A percentile compares a stretch with the other conserved stretches of the same genome.
These are phyloP conservation scores for Verticillium nubilum DNA, from an alignment of 2,329 filamentous ascomycete species.

Conservation along the genomic window DNA sequence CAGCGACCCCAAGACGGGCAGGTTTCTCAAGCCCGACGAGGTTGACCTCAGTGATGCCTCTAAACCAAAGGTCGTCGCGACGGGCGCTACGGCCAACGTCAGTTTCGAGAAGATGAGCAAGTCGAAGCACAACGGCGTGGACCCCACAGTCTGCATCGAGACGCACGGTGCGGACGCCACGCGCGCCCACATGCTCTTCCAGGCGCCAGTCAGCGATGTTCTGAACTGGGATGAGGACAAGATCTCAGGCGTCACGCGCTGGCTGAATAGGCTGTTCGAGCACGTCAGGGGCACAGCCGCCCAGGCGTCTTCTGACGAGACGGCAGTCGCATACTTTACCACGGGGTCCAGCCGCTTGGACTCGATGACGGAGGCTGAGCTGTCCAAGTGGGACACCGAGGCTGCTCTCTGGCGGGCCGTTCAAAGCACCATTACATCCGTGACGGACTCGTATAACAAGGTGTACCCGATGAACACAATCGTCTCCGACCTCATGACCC, in stretches of 20 bases:
- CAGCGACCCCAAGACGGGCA: slow-evolving; percentile 66
- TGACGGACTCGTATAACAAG: slow-evolving; percentile 63
- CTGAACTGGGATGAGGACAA: slow-evolving; percentile 85
- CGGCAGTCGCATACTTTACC: slow-evolving; percentile 27
- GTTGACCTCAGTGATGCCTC: slow-evolving; percentile 56
- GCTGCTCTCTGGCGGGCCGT: slow-evolving; percentile 56
- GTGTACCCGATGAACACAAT: slow-evolving; percentile 78
- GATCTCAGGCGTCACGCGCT: slow-evolving; percentile 75
- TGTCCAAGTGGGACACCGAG: slow-evolving; percentile 36
- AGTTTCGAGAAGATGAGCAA: slow-evolving; percentile 93
- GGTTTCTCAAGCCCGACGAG: slow-evolving; percentile 72
- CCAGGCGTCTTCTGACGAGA: neutral
- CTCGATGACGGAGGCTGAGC: slow-evolving; percentile 19
- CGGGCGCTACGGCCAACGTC: slow-evolving; percentile 51
- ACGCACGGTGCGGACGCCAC: slow-evolving; percentile 80
- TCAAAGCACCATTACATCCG: slow-evolving; percentile 61
- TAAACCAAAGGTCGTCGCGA: slow-evolving; percentile 56
- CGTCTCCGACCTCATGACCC: slow-evolving; percentile 74
- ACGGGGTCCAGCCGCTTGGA: slow-evolving; percentile 21
- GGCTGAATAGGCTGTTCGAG: slow-evolving; percentile 65
- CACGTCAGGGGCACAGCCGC: slow-evolving; percentile 34
- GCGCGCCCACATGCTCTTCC: slow-evolving; percentile 82
- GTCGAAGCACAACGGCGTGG: slow-evolving; percentile 88
- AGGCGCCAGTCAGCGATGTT: slow-evolving; percentile 76
- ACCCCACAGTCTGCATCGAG: slow-evolving; percentile 66